These are phyloP conservation scores for Cyberlindnera sargentensis DNA, from an alignment of 805 yeast species.

Conservation along the genomic window DNA sequence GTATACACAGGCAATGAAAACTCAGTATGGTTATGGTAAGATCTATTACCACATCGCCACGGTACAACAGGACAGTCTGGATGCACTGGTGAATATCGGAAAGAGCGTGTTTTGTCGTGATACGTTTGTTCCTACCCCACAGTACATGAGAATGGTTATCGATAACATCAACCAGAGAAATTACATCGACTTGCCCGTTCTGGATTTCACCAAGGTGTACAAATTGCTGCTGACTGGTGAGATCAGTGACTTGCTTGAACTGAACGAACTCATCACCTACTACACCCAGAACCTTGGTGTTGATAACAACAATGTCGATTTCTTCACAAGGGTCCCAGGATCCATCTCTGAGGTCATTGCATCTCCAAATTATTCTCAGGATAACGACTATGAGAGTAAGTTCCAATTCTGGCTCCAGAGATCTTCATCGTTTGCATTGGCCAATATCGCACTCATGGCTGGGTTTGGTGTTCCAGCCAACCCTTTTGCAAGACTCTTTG, in stretches of 20 bases:
- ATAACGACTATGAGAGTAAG: constrained; percentile 24
- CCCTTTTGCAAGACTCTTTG: constrained; percentile 71
- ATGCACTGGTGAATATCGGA: constrained; percentile 74
- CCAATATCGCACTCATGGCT: constrained; percentile 65
- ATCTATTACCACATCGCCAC: constrained; percentile 84
- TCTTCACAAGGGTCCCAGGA: constrained; percentile 30
- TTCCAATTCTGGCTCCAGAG: constrained; percentile 69
- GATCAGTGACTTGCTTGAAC: constrained; percentile 30
- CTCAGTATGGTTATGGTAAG: constrained; percentile 79
- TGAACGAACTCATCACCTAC: constrained; percentile 51
- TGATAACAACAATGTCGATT: constrained; percentile 56
- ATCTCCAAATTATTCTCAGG: constrained; percentile 13
- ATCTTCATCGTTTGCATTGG: constrained; percentile 67
- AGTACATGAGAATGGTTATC: constrained; percentile 68
- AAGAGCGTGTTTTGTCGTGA: constrained; percentile 74
- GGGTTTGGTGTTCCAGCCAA: constrained; percentile 74
- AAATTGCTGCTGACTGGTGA: constrained; percentile 20
- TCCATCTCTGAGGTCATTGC: constrained; percentile 8
- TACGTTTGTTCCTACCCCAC: constrained; percentile 78
- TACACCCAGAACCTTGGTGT: constrained; percentile 64
- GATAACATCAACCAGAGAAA: constrained; percentile 62
- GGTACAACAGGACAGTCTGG: constrained; percentile 63
- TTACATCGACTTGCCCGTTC: constrained; percentile 31
- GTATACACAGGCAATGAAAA: constrained; percentile 68
- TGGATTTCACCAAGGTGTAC: constrained; percentile 25